These are phyloP conservation scores for Neurospora sp. DNA, from an alignment of 495 filamentous ascomycete species.

Conservation along the genomic window DNA sequence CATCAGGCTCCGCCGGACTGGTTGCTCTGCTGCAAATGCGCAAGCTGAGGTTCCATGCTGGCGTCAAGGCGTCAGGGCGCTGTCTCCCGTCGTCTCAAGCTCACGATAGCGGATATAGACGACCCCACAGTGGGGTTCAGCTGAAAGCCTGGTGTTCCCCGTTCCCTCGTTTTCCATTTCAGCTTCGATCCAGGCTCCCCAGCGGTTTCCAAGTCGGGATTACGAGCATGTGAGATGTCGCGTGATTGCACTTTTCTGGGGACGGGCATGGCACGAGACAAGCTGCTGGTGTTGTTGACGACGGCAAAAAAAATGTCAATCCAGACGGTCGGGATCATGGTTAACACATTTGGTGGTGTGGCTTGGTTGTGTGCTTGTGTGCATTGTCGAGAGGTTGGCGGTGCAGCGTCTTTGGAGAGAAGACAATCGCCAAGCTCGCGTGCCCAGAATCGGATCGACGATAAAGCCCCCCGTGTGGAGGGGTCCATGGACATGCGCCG, in stretches of 20 bases:
- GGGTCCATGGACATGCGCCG: background rate
- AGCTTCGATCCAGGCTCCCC: background rate
- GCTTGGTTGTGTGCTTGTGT: background rate
- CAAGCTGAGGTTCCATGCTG: background rate
- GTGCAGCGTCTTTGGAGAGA: background rate
- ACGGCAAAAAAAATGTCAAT: background rate
- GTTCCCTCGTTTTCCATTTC: background rate
- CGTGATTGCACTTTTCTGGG: background rate
- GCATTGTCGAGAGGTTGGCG: background rate
- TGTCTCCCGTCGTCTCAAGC: background rate
- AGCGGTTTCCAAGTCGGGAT: background rate
- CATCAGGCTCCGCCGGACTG: background rate
- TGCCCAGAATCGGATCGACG: background rate
- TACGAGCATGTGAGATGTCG: background rate
- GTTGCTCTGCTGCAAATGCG: background rate
- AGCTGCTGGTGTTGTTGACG: background rate
- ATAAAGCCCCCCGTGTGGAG: background rate
- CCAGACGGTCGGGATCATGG: background rate
- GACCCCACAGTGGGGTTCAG: background rate
- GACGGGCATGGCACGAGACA: background rate
- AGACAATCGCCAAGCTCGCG: background rate
- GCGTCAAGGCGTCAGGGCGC: background rate
- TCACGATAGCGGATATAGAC: background rate
- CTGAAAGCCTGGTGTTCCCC: background rate
- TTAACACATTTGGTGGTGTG: background rate